Evolutionary conservation across 257 asterid genomes (phyloP).

Genomic region (Nicotiana obtusifolia): DNA sequence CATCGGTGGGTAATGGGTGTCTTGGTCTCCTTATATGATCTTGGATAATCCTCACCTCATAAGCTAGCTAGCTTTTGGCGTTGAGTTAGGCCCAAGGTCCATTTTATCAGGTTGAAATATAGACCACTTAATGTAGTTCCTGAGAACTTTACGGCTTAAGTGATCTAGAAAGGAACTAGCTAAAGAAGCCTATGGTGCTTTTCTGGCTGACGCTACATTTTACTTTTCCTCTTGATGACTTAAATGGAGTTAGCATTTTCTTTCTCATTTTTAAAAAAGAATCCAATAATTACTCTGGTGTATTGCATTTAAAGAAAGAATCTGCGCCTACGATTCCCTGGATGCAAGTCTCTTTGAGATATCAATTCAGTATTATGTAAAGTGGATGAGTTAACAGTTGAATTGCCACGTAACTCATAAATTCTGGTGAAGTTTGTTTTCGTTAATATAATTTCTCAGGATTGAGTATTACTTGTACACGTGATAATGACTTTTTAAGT

Average conservation of each 20-base stretch:
- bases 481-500: neutral
- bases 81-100: no score
- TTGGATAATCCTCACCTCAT: no score
- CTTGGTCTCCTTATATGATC: no score
- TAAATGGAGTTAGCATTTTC: neutral
- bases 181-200: neutral
- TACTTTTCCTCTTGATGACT: neutral
- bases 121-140: neutral
- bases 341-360: neutral
- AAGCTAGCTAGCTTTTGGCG: no score
- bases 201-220: neutral
- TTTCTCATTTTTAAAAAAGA: neutral
- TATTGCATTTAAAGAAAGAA: neutral
- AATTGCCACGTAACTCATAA: neutral
- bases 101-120: neutral
- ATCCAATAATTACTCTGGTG: neutral
- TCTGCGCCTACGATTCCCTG: neutral
- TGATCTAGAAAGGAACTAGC: neutral
- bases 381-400: neutral
- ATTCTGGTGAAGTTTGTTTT: slow-evolving; percentile 2
- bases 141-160: neutral
- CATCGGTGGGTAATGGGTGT: no score
- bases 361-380: neutral
- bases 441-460: neutral
- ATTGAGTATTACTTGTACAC: neutral